Base-by-base conservation (phyloP, 495 filamentous ascomycete genomes). In the Chaetomium cochliodes region DNA sequence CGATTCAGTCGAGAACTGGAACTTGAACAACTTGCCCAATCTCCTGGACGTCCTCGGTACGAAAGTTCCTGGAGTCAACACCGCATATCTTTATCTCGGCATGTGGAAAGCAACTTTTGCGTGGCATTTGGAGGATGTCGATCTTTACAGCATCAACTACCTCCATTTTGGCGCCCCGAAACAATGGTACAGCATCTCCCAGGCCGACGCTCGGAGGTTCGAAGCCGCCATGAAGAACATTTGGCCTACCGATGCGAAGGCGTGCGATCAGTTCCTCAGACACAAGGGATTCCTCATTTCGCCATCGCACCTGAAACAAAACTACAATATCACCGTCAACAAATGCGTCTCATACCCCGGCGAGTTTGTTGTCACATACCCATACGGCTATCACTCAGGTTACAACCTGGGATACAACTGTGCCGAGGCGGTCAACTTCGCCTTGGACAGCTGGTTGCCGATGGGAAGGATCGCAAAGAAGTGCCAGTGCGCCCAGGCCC, bases 81-180 rank as follows among this genome's bases (percentile, higher is more conserved):
- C 96, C 5, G 93, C 94, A n/a, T 98, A 98, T 74, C 83, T 98
- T 13, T 98, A 98, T 67, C 81, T 98, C 50, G 94, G 94, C 22
- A 98, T 98, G 96, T 98, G 94, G 94, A 98, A 97, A 72, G 94
- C 94, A 22, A 97, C 94, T 2, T 98, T 98, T 73, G 93, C 94
- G 12, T 98, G 94, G 94, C 94, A 98, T 84, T 79, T 98, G 46
- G 94, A 98, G 72, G 94, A 98, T 78, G 92, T 98, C 60, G 94
- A 98, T 78, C 85, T 98, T 2, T 98, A 98, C 83, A 97, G 93
- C 78, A 98, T 98, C 81, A 98, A 98, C 79, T 98, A 97, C 75
- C 92, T 98, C 65, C 94, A 98, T 73, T 98, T 98, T 73, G 94
- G 94, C 50, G 94, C 94, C 13, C 94, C 94, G 5, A 98, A 98